These are phyloP conservation scores for Discostella pseudostelligera DNA, from an alignment of 108 stramenopile species.

Conservation along the genomic window DNA sequence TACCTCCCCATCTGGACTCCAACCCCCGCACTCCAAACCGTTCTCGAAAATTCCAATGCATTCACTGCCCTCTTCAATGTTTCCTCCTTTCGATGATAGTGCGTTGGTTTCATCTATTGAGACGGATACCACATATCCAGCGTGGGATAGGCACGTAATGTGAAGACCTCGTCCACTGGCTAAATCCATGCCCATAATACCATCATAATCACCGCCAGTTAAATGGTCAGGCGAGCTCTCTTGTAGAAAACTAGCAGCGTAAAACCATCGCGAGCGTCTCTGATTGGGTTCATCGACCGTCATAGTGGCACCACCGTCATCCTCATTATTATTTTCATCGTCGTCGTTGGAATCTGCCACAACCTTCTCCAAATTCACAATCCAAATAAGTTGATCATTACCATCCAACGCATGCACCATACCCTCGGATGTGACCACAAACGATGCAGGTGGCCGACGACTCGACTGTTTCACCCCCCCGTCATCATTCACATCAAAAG, in stretches of 20 bases:
- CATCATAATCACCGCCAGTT: constrained; percentile 11
- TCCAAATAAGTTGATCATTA: constrained; percentile 36
- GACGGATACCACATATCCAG: constrained; percentile 45
- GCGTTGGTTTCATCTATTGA: constrained; percentile 42
- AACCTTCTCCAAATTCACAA: constrained; percentile 44
- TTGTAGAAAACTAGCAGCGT: constrained; percentile 40
- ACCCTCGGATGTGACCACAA: constrained; percentile 39
- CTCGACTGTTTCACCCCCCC: constrained; percentile 2
- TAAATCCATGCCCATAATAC: constrained; percentile 27
- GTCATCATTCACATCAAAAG: constrained; percentile 3
- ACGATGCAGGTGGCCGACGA: constrained; percentile 24
- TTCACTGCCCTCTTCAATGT: constrained; percentile 58
- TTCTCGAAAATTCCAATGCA: constrained; percentile 83
- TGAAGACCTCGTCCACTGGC: constrained; percentile 24
- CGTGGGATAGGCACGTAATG: constrained; percentile 40
- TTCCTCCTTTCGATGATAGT: constrained; percentile 50
- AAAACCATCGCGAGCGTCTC: constrained; percentile 40
- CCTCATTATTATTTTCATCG: constrained; percentile 18
- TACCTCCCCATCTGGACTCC: constrained; percentile 86
- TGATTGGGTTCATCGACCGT: not conserved
- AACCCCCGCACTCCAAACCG: constrained; percentile 68
- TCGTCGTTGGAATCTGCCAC: constrained; percentile 32
- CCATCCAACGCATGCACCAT: constrained; percentile 28
- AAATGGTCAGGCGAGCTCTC: constrained; percentile 25
- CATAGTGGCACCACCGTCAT: constrained; percentile 1